Base-by-base conservation (phyloP, 306 rosid species). In the Erythrophleum fordii region DNA sequence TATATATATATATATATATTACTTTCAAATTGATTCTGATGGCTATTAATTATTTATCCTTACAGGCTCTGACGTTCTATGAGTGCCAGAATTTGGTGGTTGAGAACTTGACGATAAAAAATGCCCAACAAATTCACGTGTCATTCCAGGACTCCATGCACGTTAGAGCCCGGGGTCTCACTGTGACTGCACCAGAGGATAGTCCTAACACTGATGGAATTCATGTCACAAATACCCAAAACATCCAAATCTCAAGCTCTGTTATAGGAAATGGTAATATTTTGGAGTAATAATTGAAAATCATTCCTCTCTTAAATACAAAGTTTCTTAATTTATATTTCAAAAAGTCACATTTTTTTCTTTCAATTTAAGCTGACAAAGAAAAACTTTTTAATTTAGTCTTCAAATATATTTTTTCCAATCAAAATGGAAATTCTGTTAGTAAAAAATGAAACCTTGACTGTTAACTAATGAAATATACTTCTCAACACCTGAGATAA, bases 121-220 rank as follows among this genome's bases (percentile, higher is more conserved):
- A 93, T 59, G 88, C 86, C 1, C 97, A 86, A 61, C 88, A 91
- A 86, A 86, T 91, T 2, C 98, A 93, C 0, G 66, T 91, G 10
- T 22, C 86, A 5, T 86, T 93, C 20, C 83, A 90, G 29, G 71
- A 81, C 12, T 86, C 91, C 16, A 29, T 0, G 5, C 75, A 87
- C 5, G 87, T 91, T 85, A 59, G 34, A 16, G 90, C 69, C 87
- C 87, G 83, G 0, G 44, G 69, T 53, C 82, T 93, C 28, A 84
- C 46, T 0, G 82, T 92, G 31, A 88, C 83, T 16, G 82, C 98
- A 35, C 95, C 97, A 0, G 79, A 29, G 41, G 56, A 78, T 23
- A 94, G 98, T 55, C 98, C 92, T 46, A 92, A 92, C 77, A 94
- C 98, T 0, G 97, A 94, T 72, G 97, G 98, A 5, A 94, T 94